phyloP scores from a whole-genome alignment of 306 rosid genomes.

The Styphnolobium japonicum region DNA sequence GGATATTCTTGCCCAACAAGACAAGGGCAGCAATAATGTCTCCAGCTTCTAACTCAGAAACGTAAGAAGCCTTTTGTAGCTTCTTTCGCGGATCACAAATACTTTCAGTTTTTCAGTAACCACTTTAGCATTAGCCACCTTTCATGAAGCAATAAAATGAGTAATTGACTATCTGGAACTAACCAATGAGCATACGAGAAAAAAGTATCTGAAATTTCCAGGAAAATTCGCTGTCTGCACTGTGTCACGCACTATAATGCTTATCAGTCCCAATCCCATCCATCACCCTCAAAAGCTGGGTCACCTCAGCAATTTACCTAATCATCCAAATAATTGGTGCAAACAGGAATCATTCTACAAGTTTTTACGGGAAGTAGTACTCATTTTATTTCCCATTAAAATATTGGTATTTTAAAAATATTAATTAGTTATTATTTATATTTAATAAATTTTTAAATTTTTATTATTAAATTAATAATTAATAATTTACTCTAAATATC shows the following conservation, averaged over 20 bases:
- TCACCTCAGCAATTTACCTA: background rate
- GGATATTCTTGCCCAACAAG: background rate
- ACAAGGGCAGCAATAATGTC: background rate
- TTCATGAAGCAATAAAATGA: constrained; percentile 10
- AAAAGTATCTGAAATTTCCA: background rate
- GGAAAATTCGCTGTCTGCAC: background rate
- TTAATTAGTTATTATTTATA: too few relatives aligned
- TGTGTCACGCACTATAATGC: background rate
- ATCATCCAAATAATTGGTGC: constrained; percentile 10
- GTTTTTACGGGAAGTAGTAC: too few relatives aligned
- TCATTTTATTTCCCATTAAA: too few relatives aligned
- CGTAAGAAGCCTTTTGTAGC: constrained; percentile 17
- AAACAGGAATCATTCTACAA: background rate
- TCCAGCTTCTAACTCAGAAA: background rate
- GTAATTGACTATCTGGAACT: background rate
- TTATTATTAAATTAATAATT: too few relatives aligned
- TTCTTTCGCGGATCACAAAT: background rate
- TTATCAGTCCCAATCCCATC: background rate
- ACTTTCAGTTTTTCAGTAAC: background rate
- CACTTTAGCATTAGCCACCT: background rate
- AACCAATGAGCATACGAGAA: background rate
- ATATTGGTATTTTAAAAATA: too few relatives aligned
- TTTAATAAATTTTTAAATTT: too few relatives aligned
- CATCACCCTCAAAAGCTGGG: constrained; percentile 10
- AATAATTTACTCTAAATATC: too few relatives aligned